These are phyloP conservation scores for Luffa aegyptiaca DNA, from an alignment of 306 rosid species.

Conservation along the genomic window DNA sequence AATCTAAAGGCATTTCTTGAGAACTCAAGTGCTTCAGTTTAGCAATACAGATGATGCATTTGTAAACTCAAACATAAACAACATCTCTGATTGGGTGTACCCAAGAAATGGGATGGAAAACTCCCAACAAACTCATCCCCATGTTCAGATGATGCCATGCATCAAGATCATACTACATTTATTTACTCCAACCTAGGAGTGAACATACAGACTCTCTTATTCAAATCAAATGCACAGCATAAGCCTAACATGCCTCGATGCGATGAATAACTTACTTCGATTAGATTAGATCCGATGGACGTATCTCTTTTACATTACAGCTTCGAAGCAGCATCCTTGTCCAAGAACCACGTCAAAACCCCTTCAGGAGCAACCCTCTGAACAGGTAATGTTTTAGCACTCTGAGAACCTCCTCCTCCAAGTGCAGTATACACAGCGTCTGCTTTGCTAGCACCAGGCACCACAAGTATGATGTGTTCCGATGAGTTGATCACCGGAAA, in stretches of 20 bases:
- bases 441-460: slow-evolving; percentile 62
- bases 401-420: slow-evolving; percentile 20
- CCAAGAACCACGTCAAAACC: slow-evolving; percentile 78
- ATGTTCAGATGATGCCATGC: background rate
- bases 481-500: slow-evolving; percentile 80
- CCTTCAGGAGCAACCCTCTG: slow-evolving; percentile 64
- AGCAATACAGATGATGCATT: no score
- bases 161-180: background rate
- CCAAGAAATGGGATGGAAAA: background rate
- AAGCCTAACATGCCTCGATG: background rate
- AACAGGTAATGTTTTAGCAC: slow-evolving; percentile 56
- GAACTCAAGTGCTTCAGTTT: background rate
- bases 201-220: background rate
- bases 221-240: background rate
- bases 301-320: slow-evolving; percentile 32
- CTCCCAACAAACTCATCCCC: background rate
- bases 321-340: slow-evolving; percentile 73
- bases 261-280: background rate
- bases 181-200: background rate
- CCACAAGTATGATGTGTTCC: slow-evolving; percentile 56
- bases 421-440: slow-evolving; percentile 54
- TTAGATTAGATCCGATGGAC: background rate
- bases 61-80: no score
- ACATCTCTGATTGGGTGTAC: background rate
- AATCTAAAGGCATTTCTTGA: background rate